Conservation (phyloP, 2,329 filamentous ascomycete species). For the Didymella segeticola region DNA sequence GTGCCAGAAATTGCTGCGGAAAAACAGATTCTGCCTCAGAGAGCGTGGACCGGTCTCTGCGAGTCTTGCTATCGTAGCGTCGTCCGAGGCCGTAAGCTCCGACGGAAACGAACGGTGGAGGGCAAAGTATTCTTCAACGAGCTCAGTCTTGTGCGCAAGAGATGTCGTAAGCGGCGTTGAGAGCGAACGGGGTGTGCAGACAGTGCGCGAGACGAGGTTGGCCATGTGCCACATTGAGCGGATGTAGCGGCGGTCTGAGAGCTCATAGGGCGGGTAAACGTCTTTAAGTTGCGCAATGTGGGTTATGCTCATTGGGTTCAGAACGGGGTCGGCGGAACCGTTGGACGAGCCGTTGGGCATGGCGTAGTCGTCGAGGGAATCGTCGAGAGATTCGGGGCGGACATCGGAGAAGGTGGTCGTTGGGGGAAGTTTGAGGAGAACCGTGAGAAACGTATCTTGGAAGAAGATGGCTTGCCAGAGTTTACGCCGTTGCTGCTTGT, state of each 20-base stretch:
- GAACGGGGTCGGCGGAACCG: constrained; percentile 49
- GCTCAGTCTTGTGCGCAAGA: constrained; percentile 70
- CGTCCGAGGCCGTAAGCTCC: constrained; percentile 72
- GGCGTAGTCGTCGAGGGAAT: constrained; percentile 69
- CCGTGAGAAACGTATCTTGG: constrained; percentile 82
- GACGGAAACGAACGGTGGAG: constrained; percentile 77
- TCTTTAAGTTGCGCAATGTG: constrained; percentile 53
- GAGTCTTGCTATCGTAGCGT: constrained; percentile 64
- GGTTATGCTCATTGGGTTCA: constrained; percentile 60
- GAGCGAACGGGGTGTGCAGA: constrained; percentile 76
- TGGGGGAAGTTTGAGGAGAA: constrained; percentile 77
- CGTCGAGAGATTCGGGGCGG: constrained; percentile 73
- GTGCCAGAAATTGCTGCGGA: constrained; percentile 84
- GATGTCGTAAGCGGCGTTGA: constrained; percentile 75
- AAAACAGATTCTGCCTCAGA: constrained; percentile 76
- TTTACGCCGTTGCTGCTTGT: constrained; percentile 80
- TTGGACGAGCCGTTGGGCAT: constrained; percentile 63
- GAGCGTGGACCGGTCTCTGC: constrained; percentile 68
- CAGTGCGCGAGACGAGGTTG: constrained; percentile 77
- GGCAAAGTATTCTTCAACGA: constrained; percentile 72
- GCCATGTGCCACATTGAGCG: constrained; percentile 80
- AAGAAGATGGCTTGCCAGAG: constrained; percentile 82
- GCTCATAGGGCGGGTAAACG: constrained; percentile 49
- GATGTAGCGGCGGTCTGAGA: constrained; percentile 62
- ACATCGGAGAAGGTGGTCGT: constrained; percentile 82